Evolutionary conservation across 768 basidiomycete species (phyloP).

Genomic region (Rhizopogon rudus): DNA sequence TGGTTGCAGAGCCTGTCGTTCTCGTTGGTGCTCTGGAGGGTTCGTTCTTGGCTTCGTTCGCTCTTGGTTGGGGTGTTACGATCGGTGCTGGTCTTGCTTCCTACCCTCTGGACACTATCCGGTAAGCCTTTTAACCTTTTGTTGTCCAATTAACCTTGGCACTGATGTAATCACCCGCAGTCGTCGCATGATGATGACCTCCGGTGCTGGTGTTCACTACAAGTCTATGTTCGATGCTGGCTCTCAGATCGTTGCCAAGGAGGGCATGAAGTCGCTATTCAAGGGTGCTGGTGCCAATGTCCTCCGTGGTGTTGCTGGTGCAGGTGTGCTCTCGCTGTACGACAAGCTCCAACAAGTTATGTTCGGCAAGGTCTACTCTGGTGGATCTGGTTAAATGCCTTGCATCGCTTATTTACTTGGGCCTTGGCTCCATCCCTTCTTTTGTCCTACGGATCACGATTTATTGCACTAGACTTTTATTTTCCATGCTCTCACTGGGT

Average conservation of each 20-base stretch:
- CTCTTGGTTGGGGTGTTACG: slow-evolving; percentile 98
- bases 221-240: slow-evolving; percentile 99
- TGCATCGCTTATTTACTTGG: slow-evolving; percentile 13
- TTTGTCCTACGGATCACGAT: slow-evolving; percentile 13
- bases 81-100: slow-evolving; percentile 99
- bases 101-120: slow-evolving; percentile 89
- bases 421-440: slow-evolving; percentile 26
- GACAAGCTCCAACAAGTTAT: slow-evolving; percentile 95
- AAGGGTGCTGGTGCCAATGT: slow-evolving; percentile 97
- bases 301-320: slow-evolving; percentile 99
- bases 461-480: slow-evolving; percentile 29
- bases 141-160: neutral
- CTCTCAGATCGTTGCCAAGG: slow-evolving; percentile 91
- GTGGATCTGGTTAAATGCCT: slow-evolving; percentile 47
- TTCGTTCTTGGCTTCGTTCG: slow-evolving; percentile 95
- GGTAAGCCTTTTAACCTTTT: slow-evolving; percentile 32
- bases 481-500: slow-evolving; percentile 21
- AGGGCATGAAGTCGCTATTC: slow-evolving; percentile 94
- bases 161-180: slow-evolving; percentile 39
- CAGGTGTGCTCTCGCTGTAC: slow-evolving; percentile 98
- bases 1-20: slow-evolving; percentile 81
- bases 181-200: slow-evolving; percentile 99
- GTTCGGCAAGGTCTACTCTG: slow-evolving; percentile 99
- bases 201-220: slow-evolving; percentile 93
- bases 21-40: slow-evolving; percentile 94